Evolutionary conservation across 495 filamentous ascomycete genomes (phyloP).

Genomic region (Platismatia glauca): DNA sequence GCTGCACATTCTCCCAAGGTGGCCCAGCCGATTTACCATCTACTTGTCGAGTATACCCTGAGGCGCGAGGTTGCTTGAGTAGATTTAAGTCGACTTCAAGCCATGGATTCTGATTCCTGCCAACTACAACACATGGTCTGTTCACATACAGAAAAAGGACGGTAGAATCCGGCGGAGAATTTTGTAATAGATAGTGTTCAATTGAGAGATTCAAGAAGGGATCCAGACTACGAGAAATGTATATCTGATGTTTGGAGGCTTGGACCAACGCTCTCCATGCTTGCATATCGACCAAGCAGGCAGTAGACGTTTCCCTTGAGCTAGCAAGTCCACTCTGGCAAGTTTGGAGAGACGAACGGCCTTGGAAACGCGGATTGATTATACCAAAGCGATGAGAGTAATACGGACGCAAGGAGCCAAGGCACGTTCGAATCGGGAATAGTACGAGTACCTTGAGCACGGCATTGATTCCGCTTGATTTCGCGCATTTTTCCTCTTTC

Average conservation of each 20-base stretch:
- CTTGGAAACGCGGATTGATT: too few relatives aligned
- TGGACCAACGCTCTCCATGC: conserved; percentile 11
- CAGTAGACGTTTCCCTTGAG: background rate
- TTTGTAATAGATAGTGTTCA: conserved; percentile 79
- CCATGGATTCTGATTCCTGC: conserved; percentile 97
- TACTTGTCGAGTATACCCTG: conserved; percentile 21
- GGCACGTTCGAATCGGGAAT: background rate
- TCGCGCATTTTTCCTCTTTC: background rate
- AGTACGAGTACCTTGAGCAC: too few relatives aligned
- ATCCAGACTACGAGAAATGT: conserved; percentile 62
- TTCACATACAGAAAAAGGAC: conserved; percentile 86
- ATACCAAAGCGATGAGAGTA: too few relatives aligned
- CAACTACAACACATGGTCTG: conserved; percentile 75
- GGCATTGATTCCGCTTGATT: background rate
- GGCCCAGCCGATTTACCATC: conserved; percentile 11
- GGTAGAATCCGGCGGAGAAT: conserved; percentile 57
- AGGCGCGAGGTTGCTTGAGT: conserved; percentile 20
- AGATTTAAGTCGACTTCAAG: conserved; percentile 65
- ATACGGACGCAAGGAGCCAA: too few relatives aligned
- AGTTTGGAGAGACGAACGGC: too few relatives aligned
- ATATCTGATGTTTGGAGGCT: conserved; percentile 54
- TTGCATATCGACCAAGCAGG: background rate
- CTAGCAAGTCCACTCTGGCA: too few relatives aligned
- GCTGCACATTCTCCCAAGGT: conserved; percentile 36
- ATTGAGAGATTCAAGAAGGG: conserved; percentile 94